Evolutionary conservation across 2,329 filamentous ascomycete species (phyloP).

Genomic region (Nothophoma quercina): DNA sequence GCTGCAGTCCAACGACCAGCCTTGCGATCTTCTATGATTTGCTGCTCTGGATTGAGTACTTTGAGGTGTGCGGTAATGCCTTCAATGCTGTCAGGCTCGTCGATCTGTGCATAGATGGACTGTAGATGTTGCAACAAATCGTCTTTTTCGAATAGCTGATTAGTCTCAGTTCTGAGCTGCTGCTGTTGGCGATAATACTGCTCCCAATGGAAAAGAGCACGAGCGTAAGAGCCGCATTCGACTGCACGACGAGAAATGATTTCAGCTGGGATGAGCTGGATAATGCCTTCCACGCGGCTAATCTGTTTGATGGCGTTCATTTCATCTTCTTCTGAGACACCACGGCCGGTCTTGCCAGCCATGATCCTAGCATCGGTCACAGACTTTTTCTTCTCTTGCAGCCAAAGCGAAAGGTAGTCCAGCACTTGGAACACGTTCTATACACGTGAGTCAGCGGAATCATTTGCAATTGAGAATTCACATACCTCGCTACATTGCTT

Average conservation of each 20-base stretch:
- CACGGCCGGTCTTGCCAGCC: slow-evolving; percentile 54
- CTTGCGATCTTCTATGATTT: slow-evolving; percentile 90
- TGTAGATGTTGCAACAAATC: slow-evolving; percentile 80
- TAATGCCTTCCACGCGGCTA: slow-evolving; percentile 73
- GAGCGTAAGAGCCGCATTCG: slow-evolving; percentile 92
- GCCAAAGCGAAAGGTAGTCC: slow-evolving; percentile 90
- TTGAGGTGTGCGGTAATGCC: slow-evolving; percentile 89
- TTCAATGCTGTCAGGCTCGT: slow-evolving; percentile 95
- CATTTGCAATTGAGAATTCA: not conserved
- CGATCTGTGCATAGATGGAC: slow-evolving; percentile 95
- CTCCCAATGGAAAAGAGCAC: slow-evolving; percentile 93
- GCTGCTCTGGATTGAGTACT: slow-evolving; percentile 89
- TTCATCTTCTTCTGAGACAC: slow-evolving; percentile 58
- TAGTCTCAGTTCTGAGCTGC: slow-evolving; percentile 53
- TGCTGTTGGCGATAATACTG: slow-evolving; percentile 75
- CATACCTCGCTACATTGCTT: slow-evolving; percentile 85
- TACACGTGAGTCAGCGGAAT: slow-evolving; percentile 27
- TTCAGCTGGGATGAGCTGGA: slow-evolving; percentile 73
- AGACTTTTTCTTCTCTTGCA: slow-evolving; percentile 75
- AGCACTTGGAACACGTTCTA: slow-evolving; percentile 88
- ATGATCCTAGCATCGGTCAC: slow-evolving; percentile 50
- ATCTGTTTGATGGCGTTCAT: slow-evolving; percentile 63
- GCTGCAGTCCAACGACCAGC: slow-evolving; percentile 92
- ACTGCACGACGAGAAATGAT: slow-evolving; percentile 83
- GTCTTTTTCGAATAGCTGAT: slow-evolving; percentile 61